Conservation (phyloP, 306 rosid species). For the Fagus crenata region DNA sequence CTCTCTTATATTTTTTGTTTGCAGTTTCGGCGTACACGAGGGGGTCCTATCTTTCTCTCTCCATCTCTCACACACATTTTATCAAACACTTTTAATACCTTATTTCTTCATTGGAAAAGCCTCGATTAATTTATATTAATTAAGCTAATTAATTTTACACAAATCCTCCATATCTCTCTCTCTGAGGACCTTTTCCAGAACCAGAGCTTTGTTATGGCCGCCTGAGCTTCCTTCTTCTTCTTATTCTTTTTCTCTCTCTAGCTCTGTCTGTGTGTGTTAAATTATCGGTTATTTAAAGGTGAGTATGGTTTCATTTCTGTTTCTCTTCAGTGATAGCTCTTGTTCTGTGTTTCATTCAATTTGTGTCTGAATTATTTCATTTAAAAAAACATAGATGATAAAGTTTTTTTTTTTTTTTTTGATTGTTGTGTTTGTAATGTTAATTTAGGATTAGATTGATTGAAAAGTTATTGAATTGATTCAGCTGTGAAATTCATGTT, state of each 20-base stretch:
- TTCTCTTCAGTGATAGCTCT: not conserved
- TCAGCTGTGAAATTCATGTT: slow-evolving; percentile 6
- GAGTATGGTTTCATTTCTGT: not conserved
- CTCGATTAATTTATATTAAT: not conserved
- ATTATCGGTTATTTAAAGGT: slow-evolving; percentile 30
- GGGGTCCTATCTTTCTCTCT: not conserved
- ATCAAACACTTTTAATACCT: too few species aligned
- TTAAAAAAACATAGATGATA: not conserved
- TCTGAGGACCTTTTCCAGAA: slow-evolving; percentile 25
- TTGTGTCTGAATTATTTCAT: not conserved
- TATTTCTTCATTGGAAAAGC: not conserved
- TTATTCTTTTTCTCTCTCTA: slow-evolving; percentile 8
- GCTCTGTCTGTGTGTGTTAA: not conserved
- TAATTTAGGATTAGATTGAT: not conserved
- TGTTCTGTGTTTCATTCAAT: not conserved
- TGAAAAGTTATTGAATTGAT: not conserved
- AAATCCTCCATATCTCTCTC: slow-evolving; percentile 8
- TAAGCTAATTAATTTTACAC: not conserved
- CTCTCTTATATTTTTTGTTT: not conserved
- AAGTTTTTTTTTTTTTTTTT: slow-evolving; percentile 2
- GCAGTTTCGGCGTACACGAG: slow-evolving; percentile 25
- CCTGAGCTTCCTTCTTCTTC: slow-evolving; percentile 23
- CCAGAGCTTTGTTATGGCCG: slow-evolving; percentile 41
- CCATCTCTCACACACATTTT: slow-evolving; percentile 9
- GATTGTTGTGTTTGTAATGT: not conserved